Conservation (phyloP, 2,329 filamentous ascomycete genomes). For the Pseudonectria buxi region DNA sequence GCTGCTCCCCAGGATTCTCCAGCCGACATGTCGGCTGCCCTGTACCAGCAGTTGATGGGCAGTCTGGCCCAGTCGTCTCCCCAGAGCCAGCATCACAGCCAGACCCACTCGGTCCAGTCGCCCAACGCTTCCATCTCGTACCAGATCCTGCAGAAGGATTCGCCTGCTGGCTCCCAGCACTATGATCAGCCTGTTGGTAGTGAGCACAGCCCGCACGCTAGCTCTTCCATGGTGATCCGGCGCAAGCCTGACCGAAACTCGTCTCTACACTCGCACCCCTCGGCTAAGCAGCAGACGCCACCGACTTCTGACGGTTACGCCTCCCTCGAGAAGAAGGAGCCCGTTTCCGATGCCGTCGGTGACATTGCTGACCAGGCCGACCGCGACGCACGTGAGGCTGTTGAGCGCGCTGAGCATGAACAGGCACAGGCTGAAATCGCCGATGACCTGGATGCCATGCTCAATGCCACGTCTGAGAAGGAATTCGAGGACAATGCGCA, state of each 20-base stretch:
- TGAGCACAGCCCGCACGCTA: constrained; percentile 38
- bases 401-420: constrained; percentile 49
- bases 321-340: constrained; percentile 54
- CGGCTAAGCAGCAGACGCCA: constrained; percentile 23
- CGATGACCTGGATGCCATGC: constrained; percentile 41
- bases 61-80: constrained; percentile 34
- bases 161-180: constrained; percentile 31
- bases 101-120: constrained; percentile 23
- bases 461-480: constrained; percentile 44
- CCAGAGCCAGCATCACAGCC: constrained; percentile 31
- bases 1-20: constrained; percentile 31
- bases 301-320: constrained; percentile 22
- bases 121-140: constrained; percentile 29
- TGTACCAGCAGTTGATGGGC: constrained; percentile 34
- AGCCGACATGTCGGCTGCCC: constrained; percentile 25
- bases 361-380: constrained; percentile 52
- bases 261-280: constrained; percentile 24
- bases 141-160: constrained; percentile 47
- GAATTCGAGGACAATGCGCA: constrained; percentile 46
- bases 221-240: constrained; percentile 37
- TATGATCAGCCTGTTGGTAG: constrained; percentile 33
- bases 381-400: constrained; percentile 55
- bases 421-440: constrained; percentile 41
- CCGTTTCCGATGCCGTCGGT: constrained; percentile 63
- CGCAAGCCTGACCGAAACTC: constrained; percentile 31